phyloP scores from a whole-genome alignment of 2,329 filamentous ascomycete genomes.

The Neocatenulostroma microsporum region DNA sequence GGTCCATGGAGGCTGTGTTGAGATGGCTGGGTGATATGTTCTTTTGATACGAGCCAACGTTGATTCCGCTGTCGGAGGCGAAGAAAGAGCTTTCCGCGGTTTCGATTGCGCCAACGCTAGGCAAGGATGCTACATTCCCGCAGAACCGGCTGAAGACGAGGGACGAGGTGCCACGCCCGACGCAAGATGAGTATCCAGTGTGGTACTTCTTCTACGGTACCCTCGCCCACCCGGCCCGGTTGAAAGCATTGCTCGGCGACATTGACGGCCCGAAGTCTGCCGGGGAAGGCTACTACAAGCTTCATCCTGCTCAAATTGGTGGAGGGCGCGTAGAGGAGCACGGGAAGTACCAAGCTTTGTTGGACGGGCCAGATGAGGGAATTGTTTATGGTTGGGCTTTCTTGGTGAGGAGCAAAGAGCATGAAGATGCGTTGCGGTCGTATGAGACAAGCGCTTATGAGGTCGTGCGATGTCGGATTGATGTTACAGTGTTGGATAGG shows the following conservation, averaged over 20 bases:
- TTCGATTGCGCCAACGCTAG: too few relatives aligned
- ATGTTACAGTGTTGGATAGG: too few relatives aligned
- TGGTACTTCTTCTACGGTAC: conserved; percentile 36
- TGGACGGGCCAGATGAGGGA: conserved; percentile 23
- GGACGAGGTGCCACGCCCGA: too few relatives aligned
- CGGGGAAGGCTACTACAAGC: too few relatives aligned
- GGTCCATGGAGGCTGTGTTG: too few relatives aligned
- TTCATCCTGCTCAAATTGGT: conserved; percentile 24
- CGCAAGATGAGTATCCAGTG: conserved; percentile 30
- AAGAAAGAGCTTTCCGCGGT: too few relatives aligned
- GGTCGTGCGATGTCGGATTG: conserved; percentile 33
- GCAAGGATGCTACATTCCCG: too few relatives aligned
- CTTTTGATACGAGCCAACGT: too few relatives aligned
- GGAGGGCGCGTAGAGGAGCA: conserved; percentile 29
- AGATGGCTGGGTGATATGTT: too few relatives aligned
- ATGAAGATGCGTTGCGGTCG: conserved; percentile 29
- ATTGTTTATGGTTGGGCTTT: conserved; percentile 28
- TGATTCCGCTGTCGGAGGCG: too few relatives aligned
- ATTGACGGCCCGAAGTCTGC: too few relatives aligned
- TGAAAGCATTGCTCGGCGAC: conserved; percentile 27
- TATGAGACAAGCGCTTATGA: conserved; percentile 37
- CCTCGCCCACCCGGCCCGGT: conserved; percentile 24
- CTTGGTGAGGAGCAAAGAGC: conserved; percentile 22
- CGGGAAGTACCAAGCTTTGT: conserved; percentile 34
- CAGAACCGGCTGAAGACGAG: too few relatives aligned